Evolutionary conservation across 1,284 basidiomycete species (phyloP), one percentile per base, ranked within the genome.

Genomic region (Cerrena zonata): DNA sequence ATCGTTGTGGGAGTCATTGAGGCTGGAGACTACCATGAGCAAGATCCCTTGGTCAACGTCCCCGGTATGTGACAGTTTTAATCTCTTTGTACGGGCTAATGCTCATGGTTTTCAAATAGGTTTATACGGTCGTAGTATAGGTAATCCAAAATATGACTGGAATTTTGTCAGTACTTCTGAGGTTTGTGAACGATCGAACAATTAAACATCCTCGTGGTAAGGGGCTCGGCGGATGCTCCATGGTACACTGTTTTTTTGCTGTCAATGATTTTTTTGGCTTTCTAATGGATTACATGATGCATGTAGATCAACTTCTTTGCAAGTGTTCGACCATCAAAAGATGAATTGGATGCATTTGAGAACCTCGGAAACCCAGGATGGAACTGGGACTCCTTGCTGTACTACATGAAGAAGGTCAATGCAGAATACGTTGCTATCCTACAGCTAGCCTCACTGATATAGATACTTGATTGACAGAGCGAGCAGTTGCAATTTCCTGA

Each of bases 121-220:
- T n/a, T 43, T 38, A n/a, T 21, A 18, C 13, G 23, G 38, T 4
- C 19, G 40, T 19, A 39, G 21, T 39, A 5, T 50, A 13, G 15
- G 18, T 22, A 50, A 50, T 22, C 42, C 48, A 4, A 42, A 50
- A 12, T 39, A 34, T 22, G 48, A 50, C 23, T 50, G 48, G 48
- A 27, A n/a, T 18, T 44, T 50, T 26, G n/a, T 12, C 3, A 41
- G 39, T 23, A 5, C 48, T 42, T 37, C 41, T 45, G 19, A 45
- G 45, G 24, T 30, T 24, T 24, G 4, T 34, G n/a, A 36, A 50
- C n/a, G 42, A 41, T 24, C n/a, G 48, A 22, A 5, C 24, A 12
- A 4, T 50, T 18, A 5, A 26, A 22, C 48, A 44, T n/a, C 23
- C 48, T 23, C 21, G 48, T 5, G 48, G 48, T 12, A 50, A 50